Evolutionary conservation across 441 rosid genomes (phyloP).

Genomic region (Gossypium schwendimanii): DNA sequence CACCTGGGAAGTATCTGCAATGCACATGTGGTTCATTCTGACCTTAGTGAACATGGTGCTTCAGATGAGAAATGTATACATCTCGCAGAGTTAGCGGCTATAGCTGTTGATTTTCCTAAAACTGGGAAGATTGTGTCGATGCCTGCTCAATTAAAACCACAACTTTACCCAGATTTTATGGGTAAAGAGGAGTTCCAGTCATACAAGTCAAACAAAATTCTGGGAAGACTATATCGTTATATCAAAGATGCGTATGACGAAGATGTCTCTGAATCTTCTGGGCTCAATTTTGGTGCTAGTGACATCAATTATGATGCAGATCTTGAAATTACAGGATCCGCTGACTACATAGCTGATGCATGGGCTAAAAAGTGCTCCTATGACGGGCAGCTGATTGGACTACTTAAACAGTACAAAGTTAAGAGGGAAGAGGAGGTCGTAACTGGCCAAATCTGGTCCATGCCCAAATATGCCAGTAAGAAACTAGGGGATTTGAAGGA

Average conservation of each 20-base stretch:
- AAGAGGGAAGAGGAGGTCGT: constrained; percentile 82
- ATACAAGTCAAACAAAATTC: constrained; percentile 57
- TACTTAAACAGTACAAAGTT: constrained; percentile 71
- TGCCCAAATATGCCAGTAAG: constrained; percentile 58
- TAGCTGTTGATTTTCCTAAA: constrained; percentile 88
- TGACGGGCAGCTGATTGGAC: constrained; percentile 63
- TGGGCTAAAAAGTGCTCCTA: constrained; percentile 75
- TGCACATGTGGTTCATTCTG: constrained; percentile 88
- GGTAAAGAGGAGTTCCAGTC: constrained; percentile 64
- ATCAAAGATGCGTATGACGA: constrained; percentile 52
- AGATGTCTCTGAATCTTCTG: constrained; percentile 36
- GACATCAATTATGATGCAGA: constrained; percentile 55
- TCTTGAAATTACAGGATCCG: constrained; percentile 55
- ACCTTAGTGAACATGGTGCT: constrained; percentile 65
- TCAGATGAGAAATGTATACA: constrained; percentile 55
- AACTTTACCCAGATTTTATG: constrained; percentile 83
- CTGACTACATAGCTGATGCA: constrained; percentile 52
- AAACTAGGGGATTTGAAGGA: constrained; percentile 74
- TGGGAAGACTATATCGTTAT: constrained; percentile 73
- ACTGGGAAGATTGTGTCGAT: constrained; percentile 70
- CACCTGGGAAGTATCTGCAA: constrained; percentile 67
- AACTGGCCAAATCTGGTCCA: constrained; percentile 90
- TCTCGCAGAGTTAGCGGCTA: constrained; percentile 81
- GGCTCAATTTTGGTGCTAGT: constrained; percentile 24
- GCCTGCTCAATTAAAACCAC: constrained; percentile 66